Evolutionary conservation across 768 basidiomycete species (phyloP), one percentile per base, ranked within the genome.

Genomic region (Coprinopsis cinerea): DNA sequence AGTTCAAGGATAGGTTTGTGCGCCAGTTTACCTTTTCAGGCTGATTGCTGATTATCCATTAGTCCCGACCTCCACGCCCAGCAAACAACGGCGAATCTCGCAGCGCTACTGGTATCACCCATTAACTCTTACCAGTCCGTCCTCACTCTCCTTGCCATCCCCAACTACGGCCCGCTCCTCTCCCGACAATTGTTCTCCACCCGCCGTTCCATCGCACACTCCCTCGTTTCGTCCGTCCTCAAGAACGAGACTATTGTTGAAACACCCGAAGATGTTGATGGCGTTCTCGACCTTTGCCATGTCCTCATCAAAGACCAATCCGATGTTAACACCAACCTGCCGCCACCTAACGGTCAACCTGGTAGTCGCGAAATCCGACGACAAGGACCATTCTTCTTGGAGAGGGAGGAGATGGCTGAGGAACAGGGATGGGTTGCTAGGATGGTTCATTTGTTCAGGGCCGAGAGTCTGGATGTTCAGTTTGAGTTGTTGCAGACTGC

Each of bases 341-440:
- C 32, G 57, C 66, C 47, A 40, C 59, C 61, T 49, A 66, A 72
- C 51, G 65, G 62, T 6, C 62, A 63, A 18, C 65, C 68, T 5
- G 30, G 54, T 22, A 57, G 59, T 20, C 73, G 75, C 54, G 78
- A 79, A 39, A 60, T 66, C 42, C 74, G 81, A 52, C 71, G 83
- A 53, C 78, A 79, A 49, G 81, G 81, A 5, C 72, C 81, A 9
- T 78, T 82, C 56, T 69, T 73, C 24, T 59, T 78, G 45, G 94
- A 95, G 63, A 68, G 84, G 44, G 90, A 94, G 63, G 95, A 98
- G 61, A 76, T 93, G 72, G 94, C 93, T 0, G 96, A 99, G 65
- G 96, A 99, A 65, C 96, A 99, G 60, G 96, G 96, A 0, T 99
- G 96, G 96, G 82, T 97, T 14, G 95, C 96, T 34, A 74, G 95